Evolutionary conservation across 345 rosid genomes (phyloP), one percentile per base, ranked within the genome.

Genomic region (Syzygium jambos): DNA sequence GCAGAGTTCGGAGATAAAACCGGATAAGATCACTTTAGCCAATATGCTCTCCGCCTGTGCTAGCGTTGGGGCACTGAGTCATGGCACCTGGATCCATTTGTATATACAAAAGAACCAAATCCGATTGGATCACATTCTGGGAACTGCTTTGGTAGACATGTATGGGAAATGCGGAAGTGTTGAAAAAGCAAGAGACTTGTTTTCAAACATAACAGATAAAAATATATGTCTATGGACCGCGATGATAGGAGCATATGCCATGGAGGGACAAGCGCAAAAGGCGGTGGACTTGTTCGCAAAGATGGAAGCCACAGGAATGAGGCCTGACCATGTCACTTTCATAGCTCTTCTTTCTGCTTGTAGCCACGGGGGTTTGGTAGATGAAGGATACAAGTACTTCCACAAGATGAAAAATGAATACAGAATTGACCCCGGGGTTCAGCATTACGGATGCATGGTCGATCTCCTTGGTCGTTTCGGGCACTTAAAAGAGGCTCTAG

Each of bases 361-460:
- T 82, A 53, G 89, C 88, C 90, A 90, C 52, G 86, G 88, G 85
- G 89, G 89, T 59, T 82, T 90, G 83, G 56, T 90, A 12, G 87
- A 86, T 56, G 88, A 90, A 80, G 90, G 86, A 27, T 86, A 85
- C 87, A 17, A 82, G 30, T 61, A 25, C 55, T 49, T 89, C 65
- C 27, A 82, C 86, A 85, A 86, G 85, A 86, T 89, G 90, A 87
- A 54, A 51, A 87, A 27, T 61, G 51, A 38, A 29, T 86, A 90
- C 57, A 51, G 83, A 9, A 89, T 90, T 49, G 87, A 5, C 12
- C 92, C 89, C 3, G 65, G 78, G 86, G 53, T 85, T 61, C 78
- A 85, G 55, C 87, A 85, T 46, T 85, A 41, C 0, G 87, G 87
- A 7, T 85, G 87, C 73, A 59, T 61, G 80, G 80, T 85, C 19